Percentiles rank a stretch among this genome's conserved stretches.
Conservation (phyloP, 208 protist genomes). For the Giardia duodenalis region DNA sequence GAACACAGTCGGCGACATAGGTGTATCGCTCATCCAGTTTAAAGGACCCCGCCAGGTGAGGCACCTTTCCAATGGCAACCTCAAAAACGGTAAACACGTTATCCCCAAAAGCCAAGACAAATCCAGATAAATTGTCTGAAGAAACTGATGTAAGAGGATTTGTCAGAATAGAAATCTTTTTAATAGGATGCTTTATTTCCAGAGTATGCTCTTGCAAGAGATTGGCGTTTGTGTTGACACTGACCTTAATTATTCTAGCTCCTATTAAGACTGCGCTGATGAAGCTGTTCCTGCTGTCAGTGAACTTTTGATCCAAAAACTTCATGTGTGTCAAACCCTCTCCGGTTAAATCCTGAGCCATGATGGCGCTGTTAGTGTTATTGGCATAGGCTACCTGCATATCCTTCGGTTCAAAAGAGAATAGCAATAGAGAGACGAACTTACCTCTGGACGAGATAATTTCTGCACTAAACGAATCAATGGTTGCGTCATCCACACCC, state of each 20-base stretch:
- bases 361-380: neutral
- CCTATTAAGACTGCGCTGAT: neutral
- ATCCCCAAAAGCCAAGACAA: neutral
- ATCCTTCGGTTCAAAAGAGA: neutral
- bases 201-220: neutral
- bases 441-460: neutral
- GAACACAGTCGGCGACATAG: neutral
- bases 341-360: neutral
- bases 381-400: neutral
- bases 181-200: neutral
- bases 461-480: neutral
- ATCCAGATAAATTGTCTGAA: neutral
- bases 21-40: neutral
- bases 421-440: neutral
- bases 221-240: neutral
- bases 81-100: constrained; percentile 11
- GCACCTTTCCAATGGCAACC: neutral
- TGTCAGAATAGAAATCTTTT: neutral
- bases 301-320: neutral
- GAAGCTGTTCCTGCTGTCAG: neutral
- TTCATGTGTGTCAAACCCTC: neutral
- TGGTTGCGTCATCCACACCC: neutral
- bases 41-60: neutral
- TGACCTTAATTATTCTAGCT: neutral
- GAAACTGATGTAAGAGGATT: neutral